Evolutionary conservation across 208 protist species (phyloP), one percentile per base, ranked within the genome.

Genomic region (Crithidia acanthocephali): DNA sequence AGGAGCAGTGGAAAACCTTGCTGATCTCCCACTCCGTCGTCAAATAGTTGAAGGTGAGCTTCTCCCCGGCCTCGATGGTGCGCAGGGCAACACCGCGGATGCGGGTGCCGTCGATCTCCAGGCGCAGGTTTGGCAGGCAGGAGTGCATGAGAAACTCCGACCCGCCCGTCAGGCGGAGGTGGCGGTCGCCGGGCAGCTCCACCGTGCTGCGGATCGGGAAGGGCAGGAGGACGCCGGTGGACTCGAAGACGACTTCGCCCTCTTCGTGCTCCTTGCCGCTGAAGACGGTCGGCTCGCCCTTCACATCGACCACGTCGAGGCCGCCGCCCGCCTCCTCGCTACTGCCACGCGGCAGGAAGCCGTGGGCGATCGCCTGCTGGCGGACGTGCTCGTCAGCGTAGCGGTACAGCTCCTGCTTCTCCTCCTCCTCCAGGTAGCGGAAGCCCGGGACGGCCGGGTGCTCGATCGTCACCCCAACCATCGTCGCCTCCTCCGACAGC

Each of bases 21-120:
- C 76, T 83, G 72, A 96, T 75, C 65, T 95, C 82, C 86, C 86
- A 96, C 76, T 96, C 89, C 28, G 89, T 95, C 65, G 82, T 91
- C 35, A 96, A 79, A 73, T 94, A 96, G 74, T 96, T 95, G 84
- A 77, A 94, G 35, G 90, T 92, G 33, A 96, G 75, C 61, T 71
- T 69, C 74, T 96, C 92, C 25, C 83, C 82, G 22, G 69, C 68
- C 59, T 88, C 85, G 57, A 96, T 96, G 52, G 72, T 60, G 30
- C 92, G 92, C 6, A 92, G 73, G 22, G 92, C 87, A 22, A 93
- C 64, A 63, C 84, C 92, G 70, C 82, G 85, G 50, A 94, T 83
- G 40, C 37, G 63, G n/a, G 80, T 74, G 32, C 79, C 87, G 20
- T 81, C 68, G 60, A 96, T 87, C 67, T 93, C 87, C 30, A 96